A percentile compares a stretch with the other conserved stretches of the same genome.
phyloP scores from a whole-genome alignment of 345 rosid genomes.

The Passiflora organensis region DNA sequence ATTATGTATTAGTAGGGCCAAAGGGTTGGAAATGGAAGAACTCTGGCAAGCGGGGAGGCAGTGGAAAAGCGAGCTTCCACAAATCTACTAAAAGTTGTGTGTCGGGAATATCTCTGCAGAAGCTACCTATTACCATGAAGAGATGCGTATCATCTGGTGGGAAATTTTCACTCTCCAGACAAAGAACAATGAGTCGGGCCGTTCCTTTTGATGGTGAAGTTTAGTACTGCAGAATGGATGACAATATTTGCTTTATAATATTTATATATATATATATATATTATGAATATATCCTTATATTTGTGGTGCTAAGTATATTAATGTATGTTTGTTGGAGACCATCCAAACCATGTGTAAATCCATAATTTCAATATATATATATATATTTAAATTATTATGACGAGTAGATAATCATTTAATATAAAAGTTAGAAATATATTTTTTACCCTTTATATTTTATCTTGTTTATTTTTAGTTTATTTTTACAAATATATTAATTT shows the following conservation, averaged over 20 bases:
- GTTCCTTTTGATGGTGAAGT: conserved; percentile 14
- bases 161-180: conserved; percentile 25
- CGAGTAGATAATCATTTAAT: too few relatives aligned
- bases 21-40: conserved; percentile 20
- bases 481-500: too few relatives aligned
- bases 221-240: neutral
- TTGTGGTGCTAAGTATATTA: too few relatives aligned
- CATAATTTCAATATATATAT: too few relatives aligned
- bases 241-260: neutral
- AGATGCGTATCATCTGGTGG: conserved; percentile 35
- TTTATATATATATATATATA: too few relatives aligned
- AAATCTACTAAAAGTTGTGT: conserved; percentile 33
- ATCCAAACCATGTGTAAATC: too few relatives aligned
- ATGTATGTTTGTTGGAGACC: too few relatives aligned
- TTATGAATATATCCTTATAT: neutral
- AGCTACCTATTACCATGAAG: conserved; percentile 35
- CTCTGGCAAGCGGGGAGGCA: conserved; percentile 7
- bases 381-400: too few relatives aligned
- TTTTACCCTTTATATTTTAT: too few relatives aligned
- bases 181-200: conserved; percentile 20
- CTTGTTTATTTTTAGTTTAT: too few relatives aligned
- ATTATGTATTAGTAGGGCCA: neutral
- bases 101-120: conserved; percentile 32
- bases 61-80: conserved; percentile 23
- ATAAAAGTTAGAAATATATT: too few relatives aligned